Base-by-base conservation (phyloP, 1,139 yeast species). In the Lodderomyces oxycetoniae region DNA sequence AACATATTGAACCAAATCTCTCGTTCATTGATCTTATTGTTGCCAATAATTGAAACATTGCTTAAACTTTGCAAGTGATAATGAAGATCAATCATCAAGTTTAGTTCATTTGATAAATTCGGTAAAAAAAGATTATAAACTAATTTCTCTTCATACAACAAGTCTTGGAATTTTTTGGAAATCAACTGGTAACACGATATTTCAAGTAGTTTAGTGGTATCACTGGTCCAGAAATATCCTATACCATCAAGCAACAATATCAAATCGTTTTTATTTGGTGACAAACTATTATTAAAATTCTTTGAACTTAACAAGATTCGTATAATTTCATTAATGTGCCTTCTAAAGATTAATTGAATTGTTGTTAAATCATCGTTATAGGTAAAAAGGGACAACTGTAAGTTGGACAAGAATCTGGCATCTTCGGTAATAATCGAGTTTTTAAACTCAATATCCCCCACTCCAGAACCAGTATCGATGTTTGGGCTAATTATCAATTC, bases 311-410 rank as follows among this genome's bases (percentile, higher is more conserved):
- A 49, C 15, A 70, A 44, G 3, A 70, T 64, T 19, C 75, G 48
- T 6, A 66, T 50, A 14, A 70, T 61, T 37, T 68, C 74, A 43
- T 69, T 69, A 16, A 70, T 63, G 40, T 70, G 76, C 41, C 75
- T 57, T 34, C 75, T 50, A 46, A 69, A 63, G 11, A 68, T 67
- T 30, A 70, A 52, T 48, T 70, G 74, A 22, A 69, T 57, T 1
- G 76, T 71, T 13, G 71, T 63, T 37, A 68, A 55, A 44, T 70
- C 76, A 45, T 71, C 76, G 44, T 70, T 70, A 41, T 68, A 68
- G 38, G 59, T 67, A 49, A 61, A 66, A 21, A 70, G 51, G 8
- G 71, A 62, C 31, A 67, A 52, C 44, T 68, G 74, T 28, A 71
- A 52, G 41, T 63, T 66, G 15, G 72, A 63, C 35, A 71, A 51